Evolutionary conservation across 331 rosid genomes (phyloP), one percentile per base, ranked within the genome.

Genomic region (Acacia concinna): DNA sequence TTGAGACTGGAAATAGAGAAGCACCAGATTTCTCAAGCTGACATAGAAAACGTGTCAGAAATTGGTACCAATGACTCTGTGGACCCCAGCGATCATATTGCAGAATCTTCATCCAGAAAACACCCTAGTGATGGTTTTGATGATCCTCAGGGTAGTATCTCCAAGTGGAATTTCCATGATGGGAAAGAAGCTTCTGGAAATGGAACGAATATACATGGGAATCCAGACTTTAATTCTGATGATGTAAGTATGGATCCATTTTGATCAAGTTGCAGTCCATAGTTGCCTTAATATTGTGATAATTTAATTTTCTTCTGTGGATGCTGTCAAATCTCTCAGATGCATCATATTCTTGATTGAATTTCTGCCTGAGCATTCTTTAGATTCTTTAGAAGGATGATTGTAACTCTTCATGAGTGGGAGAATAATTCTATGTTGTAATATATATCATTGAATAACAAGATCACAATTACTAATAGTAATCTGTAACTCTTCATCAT

Each of bases 1-100:
- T 84, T 96, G 90, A 86, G 90, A 79, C 89, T 96, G 84, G 98
- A 96, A 87, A 93, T 96, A 27, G 98, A 96, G 78, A 96, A 93
- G 91, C 98, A 93, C 87, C 97, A 91, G 89, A 89, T 89, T 79
- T 86, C 86, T 64, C 92, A 82, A 82, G 85, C 84, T 71, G 99
- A 96, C 85, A 12, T 88, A 86, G 99, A 96, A 81, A 93, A 84
- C 82, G 70, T 90, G 85, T 96, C 99, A 75, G 99, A 96, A 86
- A 81, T 87, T 74, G 99, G 98, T 59, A 90, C 93, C 78, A 91
- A 92, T 84, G 99, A 93, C 68, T 87, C 92, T 65, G 81, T 87
- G 79, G 99, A 95, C 82, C 91, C 84, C 2, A 91, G 85, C 57
- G 99, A 95, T 41, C 91, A 83, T 25, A 35, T 80, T 82, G 78